phyloP scores from a whole-genome alignment of 140 eudicot genomes.

The Flaveria floridana region DNA sequence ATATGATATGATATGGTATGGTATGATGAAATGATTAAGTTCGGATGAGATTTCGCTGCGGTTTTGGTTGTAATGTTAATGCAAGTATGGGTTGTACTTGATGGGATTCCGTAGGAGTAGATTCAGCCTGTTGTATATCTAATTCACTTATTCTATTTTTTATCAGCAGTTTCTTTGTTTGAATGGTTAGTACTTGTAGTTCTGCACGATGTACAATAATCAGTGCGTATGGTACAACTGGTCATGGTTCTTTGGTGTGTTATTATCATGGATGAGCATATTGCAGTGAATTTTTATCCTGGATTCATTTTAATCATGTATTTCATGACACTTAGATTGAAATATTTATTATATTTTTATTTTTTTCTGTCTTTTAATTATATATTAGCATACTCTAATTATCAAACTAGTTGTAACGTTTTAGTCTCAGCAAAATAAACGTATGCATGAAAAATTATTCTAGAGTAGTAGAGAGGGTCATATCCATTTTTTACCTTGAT shows the following conservation, averaged over 20 bases:
- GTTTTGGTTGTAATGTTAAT: constrained; percentile 25
- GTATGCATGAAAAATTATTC: no score
- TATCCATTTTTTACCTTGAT: no score
- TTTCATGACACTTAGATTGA: background rate
- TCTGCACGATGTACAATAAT: constrained; percentile 17
- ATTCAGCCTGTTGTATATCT: constrained; percentile 31
- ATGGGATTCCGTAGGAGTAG: constrained; percentile 34
- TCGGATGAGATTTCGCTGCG: constrained; percentile 25
- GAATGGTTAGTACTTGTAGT: constrained; percentile 24
- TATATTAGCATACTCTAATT: background rate
- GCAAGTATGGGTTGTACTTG: constrained; percentile 38
- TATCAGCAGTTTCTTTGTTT: constrained; percentile 25
- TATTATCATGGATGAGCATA: no score
- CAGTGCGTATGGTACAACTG: constrained; percentile 11
- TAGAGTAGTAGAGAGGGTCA: no score
- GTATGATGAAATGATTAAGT: background rate
- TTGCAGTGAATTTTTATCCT: constrained; percentile 6
- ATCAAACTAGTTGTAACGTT: constrained; percentile 1
- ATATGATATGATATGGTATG: constrained; percentile 5
- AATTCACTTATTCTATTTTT: constrained; percentile 32
- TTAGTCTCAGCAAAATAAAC: background rate
- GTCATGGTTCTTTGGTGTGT: constrained; percentile 15
- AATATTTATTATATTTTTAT: background rate
- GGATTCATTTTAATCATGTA: background rate
- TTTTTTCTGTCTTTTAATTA: background rate